Evolutionary conservation across 768 basidiomycete genomes (phyloP), one percentile per base, ranked within the genome.

Genomic region (Mycena metata): DNA sequence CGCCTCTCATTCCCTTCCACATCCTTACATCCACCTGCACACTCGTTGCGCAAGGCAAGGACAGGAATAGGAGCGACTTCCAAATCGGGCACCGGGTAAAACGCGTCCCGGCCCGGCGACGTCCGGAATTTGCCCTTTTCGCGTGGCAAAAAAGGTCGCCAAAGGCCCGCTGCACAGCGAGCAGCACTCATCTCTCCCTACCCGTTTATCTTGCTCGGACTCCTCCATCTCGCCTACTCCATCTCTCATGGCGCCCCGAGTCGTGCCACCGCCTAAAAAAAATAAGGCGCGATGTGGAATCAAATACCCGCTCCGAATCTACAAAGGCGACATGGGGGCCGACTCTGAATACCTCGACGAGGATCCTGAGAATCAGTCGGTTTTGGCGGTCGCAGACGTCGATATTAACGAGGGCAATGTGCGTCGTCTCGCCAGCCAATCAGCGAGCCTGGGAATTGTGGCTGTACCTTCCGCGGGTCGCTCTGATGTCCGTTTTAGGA

Each of bases 381-480:
- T 43, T 8, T 10, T 67, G 17, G 60, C 50, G 7, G 64, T 67
- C 33, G 70, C 59, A 17, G 70, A 71, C 59, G 70, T 71, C 58
- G 70, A 71, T n/a, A 16, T 52, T n/a, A 56, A 62, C 43, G 70
- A 66, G 26, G 66, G 63, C 16, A 41, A 52, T 52, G 64, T 72
- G 36, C 12, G 55, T 66, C 54, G 56, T 42, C 17, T 19, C 19
- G 19, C 35, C 33, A 57, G 65, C 67, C 59, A 65, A 55, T 63
- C 71, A 63, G n/a, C 42, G 60, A 43, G 17, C 46, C 19, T 62
- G 60, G 66, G 42, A 63, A 26, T 70, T 72, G 82, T 84, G 83
- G 84, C 83, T 76, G 83, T 85, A 84, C 80, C 78, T 78, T 75
- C 85, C 85, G 82, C 81, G 86, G 85, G 74, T 76, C 73, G 79